Evolutionary conservation across 345 rosid species (phyloP).

Genomic region (Gossypium ekmanianum): DNA sequence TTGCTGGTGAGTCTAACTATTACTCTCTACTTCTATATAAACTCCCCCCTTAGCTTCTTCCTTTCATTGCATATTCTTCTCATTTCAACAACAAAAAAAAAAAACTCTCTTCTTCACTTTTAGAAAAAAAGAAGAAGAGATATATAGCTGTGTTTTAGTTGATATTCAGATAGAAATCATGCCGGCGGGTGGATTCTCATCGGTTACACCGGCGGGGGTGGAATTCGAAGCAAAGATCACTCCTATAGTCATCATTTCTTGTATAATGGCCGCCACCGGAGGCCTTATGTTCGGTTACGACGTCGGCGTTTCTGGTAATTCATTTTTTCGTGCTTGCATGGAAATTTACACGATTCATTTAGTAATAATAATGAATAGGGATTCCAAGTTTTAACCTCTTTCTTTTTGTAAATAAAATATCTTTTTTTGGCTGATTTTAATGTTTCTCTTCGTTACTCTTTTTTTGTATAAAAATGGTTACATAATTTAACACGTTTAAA

Average conservation of each 20-base stretch:
- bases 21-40: conserved; percentile 16
- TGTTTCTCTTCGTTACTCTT: too few relatives aligned
- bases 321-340: background rate
- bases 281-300: conserved; percentile 99
- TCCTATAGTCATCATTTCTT: conserved; percentile 76
- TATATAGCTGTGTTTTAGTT: background rate
- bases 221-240: conserved; percentile 95
- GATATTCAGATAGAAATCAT: conserved; percentile 22
- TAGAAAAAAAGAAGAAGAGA: background rate
- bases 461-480: too few relatives aligned
- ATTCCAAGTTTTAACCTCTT: too few relatives aligned
- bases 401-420: too few relatives aligned
- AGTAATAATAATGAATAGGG: too few relatives aligned
- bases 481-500: too few relatives aligned
- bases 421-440: too few relatives aligned
- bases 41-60: background rate
- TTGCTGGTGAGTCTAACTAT: background rate
- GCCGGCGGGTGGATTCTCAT: conserved; percentile 73
- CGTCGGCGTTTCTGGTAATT: conserved; percentile 80
- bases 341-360: background rate
- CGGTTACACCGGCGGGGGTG: conserved; percentile 44
- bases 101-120: background rate
- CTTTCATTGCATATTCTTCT: background rate
- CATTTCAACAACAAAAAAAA: background rate
- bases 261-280: conserved; percentile 95